These are phyloP conservation scores for Saccharomyces eubayanus DNA, from an alignment of 805 yeast species.

Conservation along the genomic window DNA sequence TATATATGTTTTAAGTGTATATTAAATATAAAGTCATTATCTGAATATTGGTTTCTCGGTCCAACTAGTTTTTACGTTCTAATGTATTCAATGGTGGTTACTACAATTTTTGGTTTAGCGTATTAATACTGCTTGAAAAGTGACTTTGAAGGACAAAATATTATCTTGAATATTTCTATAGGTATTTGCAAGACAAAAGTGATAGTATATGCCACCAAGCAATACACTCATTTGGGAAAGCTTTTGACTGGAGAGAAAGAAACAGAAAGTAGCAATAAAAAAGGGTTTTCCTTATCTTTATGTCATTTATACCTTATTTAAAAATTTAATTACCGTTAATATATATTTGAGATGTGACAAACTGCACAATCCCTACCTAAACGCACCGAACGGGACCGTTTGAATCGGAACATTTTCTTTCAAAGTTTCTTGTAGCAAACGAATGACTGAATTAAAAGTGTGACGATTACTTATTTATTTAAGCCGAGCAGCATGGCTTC, in stretches of 20 bases:
- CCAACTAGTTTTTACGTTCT: background rate
- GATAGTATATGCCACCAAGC: too few species aligned
- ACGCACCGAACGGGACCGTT: background rate
- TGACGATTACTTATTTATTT: background rate
- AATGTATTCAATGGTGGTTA: background rate
- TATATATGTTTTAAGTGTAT: background rate
- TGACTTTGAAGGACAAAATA: background rate
- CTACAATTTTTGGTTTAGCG: background rate
- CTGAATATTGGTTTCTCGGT: background rate
- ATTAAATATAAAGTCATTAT: background rate
- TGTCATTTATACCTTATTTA: background rate
- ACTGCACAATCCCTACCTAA: background rate
- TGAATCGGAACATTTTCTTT: background rate
- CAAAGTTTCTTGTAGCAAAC: background rate
- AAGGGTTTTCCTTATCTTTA: background rate
- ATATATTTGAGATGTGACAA: background rate
- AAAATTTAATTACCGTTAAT: background rate
- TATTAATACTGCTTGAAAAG: background rate
- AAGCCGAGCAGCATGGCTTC: background rate
- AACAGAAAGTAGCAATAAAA: too few species aligned
- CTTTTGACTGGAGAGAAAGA: too few species aligned
- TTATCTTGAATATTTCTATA: too few species aligned
- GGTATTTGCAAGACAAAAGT: too few species aligned
- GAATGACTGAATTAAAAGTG: background rate
- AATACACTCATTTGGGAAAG: too few species aligned